Base-by-base conservation (phyloP, 306 rosid species). In the Citrullus mucosospermus region DNA sequence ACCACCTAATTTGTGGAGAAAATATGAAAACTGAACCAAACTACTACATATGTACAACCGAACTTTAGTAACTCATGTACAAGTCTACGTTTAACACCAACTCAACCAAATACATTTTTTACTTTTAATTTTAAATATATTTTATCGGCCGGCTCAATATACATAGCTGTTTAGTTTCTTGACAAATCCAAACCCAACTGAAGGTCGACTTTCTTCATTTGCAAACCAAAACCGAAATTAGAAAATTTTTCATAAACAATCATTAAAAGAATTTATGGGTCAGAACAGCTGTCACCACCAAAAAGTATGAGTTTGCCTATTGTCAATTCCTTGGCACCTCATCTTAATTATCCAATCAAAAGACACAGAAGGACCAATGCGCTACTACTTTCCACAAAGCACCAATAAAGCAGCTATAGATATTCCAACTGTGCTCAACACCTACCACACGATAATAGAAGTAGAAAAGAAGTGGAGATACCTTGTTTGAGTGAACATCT, bases 401-500 rank as follows among this genome's bases (percentile, higher is more conserved):
- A 25, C 59, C 51, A 72, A 72, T 28, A 72, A 72, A 73, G 62
- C 17, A 50, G 62, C 43, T 8, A 38, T 25, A 28, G 41, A 12
- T 58, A 50, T 80, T 48, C 20, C 18, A 62, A 59, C 73, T 9
- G 34, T 30, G 63, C 65, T 81, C 8, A 80, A 70, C 6, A 67
- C 78, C 79, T 6, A 77, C 11, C 43, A 1, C 14, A 15, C 54
- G 12, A 46, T 15, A 30, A 13, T 12, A 2, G 57, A 75, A 63
- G 46, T 15, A 39, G 12, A 66, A 66, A 66, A 82, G 38, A 32
- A 56, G 60, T 72, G 43, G 43, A 81, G 32, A 83, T 85, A 93
- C 96, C 96, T 81, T 83, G 84, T 78, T 86, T 82, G 63, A 88
- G 78, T 76, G 94, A 93, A 81, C 98, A 93, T 85, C 98, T 88